Conservation (phyloP, 2,329 filamentous ascomycete genomes). For the Aspergillus sp. region DNA sequence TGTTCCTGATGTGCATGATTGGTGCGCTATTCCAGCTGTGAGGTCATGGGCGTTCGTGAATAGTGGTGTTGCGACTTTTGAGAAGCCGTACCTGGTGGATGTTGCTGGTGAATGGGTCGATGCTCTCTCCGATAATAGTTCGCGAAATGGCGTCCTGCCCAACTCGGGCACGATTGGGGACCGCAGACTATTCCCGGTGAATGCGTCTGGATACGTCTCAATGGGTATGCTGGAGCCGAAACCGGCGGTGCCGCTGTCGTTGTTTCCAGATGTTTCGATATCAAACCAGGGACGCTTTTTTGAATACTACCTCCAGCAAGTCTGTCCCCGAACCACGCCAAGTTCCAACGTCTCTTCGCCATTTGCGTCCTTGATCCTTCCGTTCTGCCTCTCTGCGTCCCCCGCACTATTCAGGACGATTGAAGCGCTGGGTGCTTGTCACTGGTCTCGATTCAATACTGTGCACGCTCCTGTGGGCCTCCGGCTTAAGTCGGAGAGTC, state of each 20-base stretch:
- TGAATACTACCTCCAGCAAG: constrained; percentile 32
- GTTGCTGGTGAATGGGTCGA: constrained; percentile 16
- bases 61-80: constrained; percentile 20
- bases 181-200: constrained; percentile 2
- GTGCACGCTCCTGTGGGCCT: constrained; percentile 24
- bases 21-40: constrained; percentile 19
- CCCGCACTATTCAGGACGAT: constrained; percentile 30
- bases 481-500: constrained; percentile 27
- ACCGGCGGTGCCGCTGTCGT: constrained; percentile 12
- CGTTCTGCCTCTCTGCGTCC: constrained; percentile 30
- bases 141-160: background rate
- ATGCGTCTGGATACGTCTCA: background rate
- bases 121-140: constrained; percentile 3
- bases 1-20: constrained; percentile 15
- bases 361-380: constrained; percentile 31
- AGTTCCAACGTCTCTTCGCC: constrained; percentile 27
- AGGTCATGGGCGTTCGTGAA: constrained; percentile 26
- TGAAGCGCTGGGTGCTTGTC: constrained; percentile 31
- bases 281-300: constrained; percentile 24
- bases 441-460: constrained; percentile 24
- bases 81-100: constrained; percentile 16
- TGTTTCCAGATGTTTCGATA: constrained; percentile 22
- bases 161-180: background rate
- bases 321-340: constrained; percentile 33
- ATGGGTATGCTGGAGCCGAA: constrained; percentile 1